These are phyloP conservation scores for Juglanconis sp. DNA, from an alignment of 2,329 filamentous ascomycete genomes.

Conservation along the genomic window DNA sequence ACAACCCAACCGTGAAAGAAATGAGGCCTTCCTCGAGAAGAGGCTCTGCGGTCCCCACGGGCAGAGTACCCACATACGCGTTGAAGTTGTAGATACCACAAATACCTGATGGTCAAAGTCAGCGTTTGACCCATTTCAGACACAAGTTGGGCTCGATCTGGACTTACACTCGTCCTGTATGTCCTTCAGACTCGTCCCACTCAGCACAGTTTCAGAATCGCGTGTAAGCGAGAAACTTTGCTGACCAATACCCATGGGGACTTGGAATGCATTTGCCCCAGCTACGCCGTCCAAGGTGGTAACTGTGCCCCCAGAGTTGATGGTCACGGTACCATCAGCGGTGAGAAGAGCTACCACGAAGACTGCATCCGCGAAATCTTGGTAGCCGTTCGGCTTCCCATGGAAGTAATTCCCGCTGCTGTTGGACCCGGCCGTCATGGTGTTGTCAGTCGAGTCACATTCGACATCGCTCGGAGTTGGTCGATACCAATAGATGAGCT, in stretches of 20 bases:
- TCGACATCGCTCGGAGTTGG: constrained; percentile 42
- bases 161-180: constrained; percentile 41
- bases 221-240: constrained; percentile 46
- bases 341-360: constrained; percentile 51
- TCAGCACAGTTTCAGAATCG: constrained; percentile 37
- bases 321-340: constrained; percentile 39
- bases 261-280: constrained; percentile 40
- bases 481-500: constrained; percentile 55
- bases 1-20: constrained; percentile 27
- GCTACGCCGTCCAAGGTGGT: constrained; percentile 43
- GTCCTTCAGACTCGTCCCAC: constrained; percentile 46
- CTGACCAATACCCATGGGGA: constrained; percentile 45
- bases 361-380: constrained; percentile 47
- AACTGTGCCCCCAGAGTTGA: constrained; percentile 41
- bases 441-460: constrained; percentile 52
- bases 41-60: constrained; percentile 32
- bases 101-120: constrained; percentile 18
- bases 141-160: background rate
- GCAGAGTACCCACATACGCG: constrained; percentile 51
- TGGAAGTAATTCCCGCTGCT: constrained; percentile 49
- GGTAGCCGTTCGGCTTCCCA: constrained; percentile 47
- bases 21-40: constrained; percentile 33
- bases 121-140: background rate
- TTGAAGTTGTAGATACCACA: constrained; percentile 58
- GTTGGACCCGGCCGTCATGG: constrained; percentile 42